Evolutionary conservation across 768 basidiomycete species (phyloP), one percentile per base, ranked within the genome.

Genomic region (Kondoa malvinella): DNA sequence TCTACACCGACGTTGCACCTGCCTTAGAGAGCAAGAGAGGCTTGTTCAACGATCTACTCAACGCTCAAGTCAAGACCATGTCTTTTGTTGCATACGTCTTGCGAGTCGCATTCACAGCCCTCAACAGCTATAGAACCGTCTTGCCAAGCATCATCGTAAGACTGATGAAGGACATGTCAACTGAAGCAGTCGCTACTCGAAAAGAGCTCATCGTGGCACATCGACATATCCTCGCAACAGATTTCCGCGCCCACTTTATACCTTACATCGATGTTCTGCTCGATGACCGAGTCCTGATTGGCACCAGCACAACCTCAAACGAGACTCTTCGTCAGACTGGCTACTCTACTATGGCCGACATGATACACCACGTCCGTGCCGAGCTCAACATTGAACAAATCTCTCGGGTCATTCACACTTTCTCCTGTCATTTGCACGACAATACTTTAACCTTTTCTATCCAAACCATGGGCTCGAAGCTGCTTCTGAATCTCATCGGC

Each of bases 181-280:
- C 87, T 0, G 89, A 87, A 74, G 86, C 86, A 8, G 86, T 90
- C 16, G 80, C 83, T 8, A 82, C 89, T 25, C 81, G 94, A 62
- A 78, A 90, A 87, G 94, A 97, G 75, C 80, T 96, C 62, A 85
- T 94, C 80, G 86, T 94, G 15, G 91, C 92, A 14, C 86, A 94
- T 64, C 83, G 94, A 57, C 92, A 97, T 77, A 82, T 97, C 26
- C 82, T 92, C 70, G 84, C 83, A 17, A 87, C 86, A 16, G 82
- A 85, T 17, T 86, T 89, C 73, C 82, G 90, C 61, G 82, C 84
- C 56, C 86, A 86, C 17, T 83, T 96, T 62, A 80, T 94, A 40
- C 82, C 84, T 1, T 85, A 90, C 69, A 82, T 96, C 60, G 89
- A 94, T 77, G 88, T 89, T 73, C 81, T 99, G 25, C 83, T 96